These are phyloP conservation scores for Apiotrichum veenhuisii DNA, from an alignment of 1,284 basidiomycete species.

Conservation along the genomic window DNA sequence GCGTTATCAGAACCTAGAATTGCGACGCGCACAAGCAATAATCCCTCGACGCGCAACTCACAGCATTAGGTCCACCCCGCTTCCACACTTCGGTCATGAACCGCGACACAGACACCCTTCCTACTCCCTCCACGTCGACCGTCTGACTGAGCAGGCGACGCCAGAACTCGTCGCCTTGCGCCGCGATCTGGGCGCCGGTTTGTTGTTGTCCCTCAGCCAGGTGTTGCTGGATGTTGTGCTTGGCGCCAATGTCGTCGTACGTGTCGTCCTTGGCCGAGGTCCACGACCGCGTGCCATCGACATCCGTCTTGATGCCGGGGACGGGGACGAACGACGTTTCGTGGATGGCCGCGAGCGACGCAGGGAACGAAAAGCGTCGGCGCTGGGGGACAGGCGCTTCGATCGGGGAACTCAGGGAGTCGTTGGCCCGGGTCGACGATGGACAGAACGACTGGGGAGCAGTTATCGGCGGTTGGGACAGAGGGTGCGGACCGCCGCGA, in stretches of 20 bases:
- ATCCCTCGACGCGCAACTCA: slow-evolving; percentile 18
- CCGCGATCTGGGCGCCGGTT: neutral
- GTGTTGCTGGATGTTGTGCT: no score
- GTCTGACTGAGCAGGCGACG: slow-evolving; percentile 29
- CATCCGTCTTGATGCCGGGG: no score
- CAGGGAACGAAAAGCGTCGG: neutral
- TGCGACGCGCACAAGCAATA: no score
- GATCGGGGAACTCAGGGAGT: slow-evolving; percentile 29
- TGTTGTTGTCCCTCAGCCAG: no score
- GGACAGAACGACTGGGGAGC: slow-evolving; percentile 13
- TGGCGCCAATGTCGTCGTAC: no score
- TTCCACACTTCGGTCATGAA: slow-evolving; percentile 43
- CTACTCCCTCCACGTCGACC: slow-evolving; percentile 42
- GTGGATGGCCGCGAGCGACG: neutral
- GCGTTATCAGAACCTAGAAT: neutral
- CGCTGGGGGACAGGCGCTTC: neutral
- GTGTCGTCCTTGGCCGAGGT: no score
- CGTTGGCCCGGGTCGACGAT: slow-evolving; percentile 19
- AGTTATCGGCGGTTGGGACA: slow-evolving; percentile 17
- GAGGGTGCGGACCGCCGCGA: slow-evolving; percentile 10
- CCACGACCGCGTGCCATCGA: no score
- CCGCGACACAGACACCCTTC: slow-evolving; percentile 30
- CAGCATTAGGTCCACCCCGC: slow-evolving; percentile 38
- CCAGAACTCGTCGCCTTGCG: slow-evolving; percentile 11
- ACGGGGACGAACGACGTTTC: no score